Evolutionary conservation across 2,329 filamentous ascomycete species (phyloP).

Genomic region (Kalmusia sp.): DNA sequence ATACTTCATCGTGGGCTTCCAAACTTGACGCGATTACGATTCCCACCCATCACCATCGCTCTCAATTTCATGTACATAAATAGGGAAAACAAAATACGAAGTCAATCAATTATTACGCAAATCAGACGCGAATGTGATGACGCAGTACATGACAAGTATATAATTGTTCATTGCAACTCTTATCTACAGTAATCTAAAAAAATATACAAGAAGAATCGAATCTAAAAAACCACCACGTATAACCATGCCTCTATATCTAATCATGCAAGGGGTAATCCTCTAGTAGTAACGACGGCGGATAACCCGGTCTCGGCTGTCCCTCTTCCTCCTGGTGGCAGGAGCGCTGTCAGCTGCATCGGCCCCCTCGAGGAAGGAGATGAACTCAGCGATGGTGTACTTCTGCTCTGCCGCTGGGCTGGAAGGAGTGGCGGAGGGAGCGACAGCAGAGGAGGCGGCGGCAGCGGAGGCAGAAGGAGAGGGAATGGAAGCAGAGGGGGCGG

Average conservation of each 20-base stretch:
- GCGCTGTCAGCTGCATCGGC: background rate
- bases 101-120: too few species aligned
- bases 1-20: too few species aligned
- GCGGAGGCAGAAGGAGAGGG: background rate
- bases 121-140: background rate
- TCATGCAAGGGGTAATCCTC: background rate
- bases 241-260: background rate
- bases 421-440: background rate
- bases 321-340: background rate
- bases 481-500: background rate
- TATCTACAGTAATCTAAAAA: constrained; percentile 16
- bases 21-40: too few species aligned
- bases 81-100: too few species aligned
- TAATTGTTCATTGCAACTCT: constrained; percentile 1
- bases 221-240: background rate
- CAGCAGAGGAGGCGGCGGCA: too few species aligned
- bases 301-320: background rate
- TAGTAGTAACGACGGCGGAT: constrained; percentile 1
- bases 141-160: background rate
- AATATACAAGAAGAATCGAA: constrained; percentile 20
- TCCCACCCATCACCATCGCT: too few species aligned
- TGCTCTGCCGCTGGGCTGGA: background rate
- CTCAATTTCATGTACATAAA: too few species aligned
- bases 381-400: constrained; percentile 2
- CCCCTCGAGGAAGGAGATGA: constrained; percentile 4